A percentile compares a stretch with the other conserved stretches of the same genome.
Conservation (phyloP, 805 yeast species). For the Saccharomyces mikatae region DNA sequence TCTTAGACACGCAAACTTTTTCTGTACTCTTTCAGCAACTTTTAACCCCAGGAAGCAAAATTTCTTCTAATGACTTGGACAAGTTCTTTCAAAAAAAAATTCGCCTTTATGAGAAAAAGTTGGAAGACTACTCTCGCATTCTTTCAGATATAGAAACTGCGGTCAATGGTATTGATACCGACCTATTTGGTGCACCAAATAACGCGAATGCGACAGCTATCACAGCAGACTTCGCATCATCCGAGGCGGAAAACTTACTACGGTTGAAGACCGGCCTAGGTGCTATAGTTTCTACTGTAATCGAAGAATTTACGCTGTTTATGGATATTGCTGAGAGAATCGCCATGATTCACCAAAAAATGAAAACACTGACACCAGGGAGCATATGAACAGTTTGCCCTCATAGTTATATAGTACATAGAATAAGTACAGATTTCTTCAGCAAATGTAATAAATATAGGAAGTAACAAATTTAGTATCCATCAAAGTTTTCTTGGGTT, state of each 20-base stretch:
- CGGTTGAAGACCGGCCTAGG: constrained; percentile 32
- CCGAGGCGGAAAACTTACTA: constrained; percentile 16
- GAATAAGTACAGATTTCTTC: not conserved
- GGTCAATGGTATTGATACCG: constrained; percentile 51
- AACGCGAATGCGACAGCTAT: constrained; percentile 3
- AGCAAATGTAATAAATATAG: not conserved
- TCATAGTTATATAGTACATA: not conserved
- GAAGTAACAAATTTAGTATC: not conserved
- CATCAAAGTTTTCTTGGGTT: not conserved
- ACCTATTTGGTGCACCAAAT: constrained; percentile 26
- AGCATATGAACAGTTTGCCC: not conserved
- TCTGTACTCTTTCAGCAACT: constrained; percentile 46
- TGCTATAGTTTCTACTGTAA: constrained; percentile 51
- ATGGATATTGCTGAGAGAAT: constrained; percentile 68
- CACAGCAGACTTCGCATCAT: constrained; percentile 5
- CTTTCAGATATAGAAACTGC: constrained; percentile 50
- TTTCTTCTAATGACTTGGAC: constrained; percentile 49
- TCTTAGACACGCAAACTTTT: constrained; percentile 43
- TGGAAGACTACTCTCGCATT: constrained; percentile 43
- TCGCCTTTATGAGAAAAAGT: constrained; percentile 33
- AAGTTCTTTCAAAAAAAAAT: constrained; percentile 44
- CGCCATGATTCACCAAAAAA: constrained; percentile 60
- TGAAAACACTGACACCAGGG: constrained; percentile 18
- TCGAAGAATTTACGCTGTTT: constrained; percentile 60
- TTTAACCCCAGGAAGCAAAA: constrained; percentile 45